Evolutionary conservation across 495 filamentous ascomycete species (phyloP), one percentile per base, ranked within the genome.

Genomic region (Schizothecium vesticola): DNA sequence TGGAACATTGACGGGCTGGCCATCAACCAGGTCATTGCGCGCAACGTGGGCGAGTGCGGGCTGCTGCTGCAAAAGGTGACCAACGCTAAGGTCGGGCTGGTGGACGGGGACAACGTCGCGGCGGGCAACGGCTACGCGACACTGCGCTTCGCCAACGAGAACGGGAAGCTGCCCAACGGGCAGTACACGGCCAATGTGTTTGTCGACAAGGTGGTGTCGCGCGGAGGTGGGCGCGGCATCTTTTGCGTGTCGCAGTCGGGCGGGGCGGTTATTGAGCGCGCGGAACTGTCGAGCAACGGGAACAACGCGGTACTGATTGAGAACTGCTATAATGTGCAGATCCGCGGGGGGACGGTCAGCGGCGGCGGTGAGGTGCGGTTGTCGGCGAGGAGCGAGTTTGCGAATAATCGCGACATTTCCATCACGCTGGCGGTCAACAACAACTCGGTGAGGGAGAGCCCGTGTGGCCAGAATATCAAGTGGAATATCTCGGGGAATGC

Each of bases 241-340:
- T 83, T 83, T 64, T 83, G 81, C 62, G 81, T 83, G 6, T 83
- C 81, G 23, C 73, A 81, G 64, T 80, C 78, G 9, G 81, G 81
- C 3, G 81, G 72, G 23, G 80, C 68, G 3, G 74, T 73, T 0
- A 83, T 83, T 51, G 63, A 69, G 24, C 63, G 62, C 43, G 70
- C 82, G 28, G 80, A 82, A 66, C 72, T 83, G 24, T 72, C 79
- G 7, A 70, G 70, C 68, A 83, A 82, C 67, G 81, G 79, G 7
- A 82, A 82, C 66, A 83, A 83, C 55, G 78, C 81, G 26, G 78
- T 83, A 26, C 74, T 83, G 57, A 80, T 83, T 33, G 81, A 83
- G 73, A 83, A 83, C 66, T 82, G 81, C 74, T 83, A 83, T 69
- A 80, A 80, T 43, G 59, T 83, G 9, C 66, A 63, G 1, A 83